These are phyloP conservation scores for Starmerella stellata DNA, from an alignment of 805 yeast species.

Conservation along the genomic window DNA sequence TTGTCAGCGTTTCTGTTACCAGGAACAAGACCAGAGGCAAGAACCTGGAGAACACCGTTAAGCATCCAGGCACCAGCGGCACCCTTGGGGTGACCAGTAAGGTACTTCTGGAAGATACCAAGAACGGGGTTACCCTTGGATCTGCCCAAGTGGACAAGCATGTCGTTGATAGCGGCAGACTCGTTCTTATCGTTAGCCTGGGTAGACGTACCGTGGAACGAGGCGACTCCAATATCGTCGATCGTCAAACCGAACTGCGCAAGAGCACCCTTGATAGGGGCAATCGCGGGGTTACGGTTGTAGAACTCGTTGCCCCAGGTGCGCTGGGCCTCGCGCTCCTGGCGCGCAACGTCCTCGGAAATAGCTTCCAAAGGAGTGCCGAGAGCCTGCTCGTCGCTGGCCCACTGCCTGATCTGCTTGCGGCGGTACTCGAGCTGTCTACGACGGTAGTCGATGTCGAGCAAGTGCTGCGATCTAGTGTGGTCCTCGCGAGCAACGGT, in stretches of 20 bases:
- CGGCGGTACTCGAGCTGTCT: constrained; percentile 74
- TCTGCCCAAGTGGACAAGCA: constrained; percentile 93
- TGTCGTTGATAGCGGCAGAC: constrained; percentile 70
- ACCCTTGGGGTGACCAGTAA: constrained; percentile 99
- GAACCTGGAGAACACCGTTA: constrained; percentile 90
- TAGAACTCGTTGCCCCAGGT: constrained; percentile 94
- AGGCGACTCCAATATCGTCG: constrained; percentile 90
- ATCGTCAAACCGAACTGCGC: constrained; percentile 84
- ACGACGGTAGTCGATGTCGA: constrained; percentile 82
- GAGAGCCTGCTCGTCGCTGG: constrained; percentile 53
- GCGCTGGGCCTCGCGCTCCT: constrained; percentile 70
- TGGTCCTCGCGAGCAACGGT: constrained; percentile 93
- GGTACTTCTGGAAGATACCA: constrained; percentile 96
- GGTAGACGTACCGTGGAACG: constrained; percentile 99
- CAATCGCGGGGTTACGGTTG: constrained; percentile 77
- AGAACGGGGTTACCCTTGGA: constrained; percentile 92
- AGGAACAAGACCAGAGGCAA: constrained; percentile 85
- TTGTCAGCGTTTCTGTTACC: constrained; percentile 99
- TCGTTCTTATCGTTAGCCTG: constrained; percentile 98
- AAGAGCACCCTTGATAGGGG: constrained; percentile 92
- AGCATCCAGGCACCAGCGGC: constrained; percentile 99
- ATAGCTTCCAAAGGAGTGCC: constrained; percentile 78
- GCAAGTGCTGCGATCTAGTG: constrained; percentile 36
- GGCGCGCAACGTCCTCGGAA: constrained; percentile 64
- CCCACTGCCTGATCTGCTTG: constrained; percentile 64